Evolutionary conservation across 257 asterid species (phyloP), one percentile per base, ranked within the genome.

Genomic region (Gynochthodes officinalis): DNA sequence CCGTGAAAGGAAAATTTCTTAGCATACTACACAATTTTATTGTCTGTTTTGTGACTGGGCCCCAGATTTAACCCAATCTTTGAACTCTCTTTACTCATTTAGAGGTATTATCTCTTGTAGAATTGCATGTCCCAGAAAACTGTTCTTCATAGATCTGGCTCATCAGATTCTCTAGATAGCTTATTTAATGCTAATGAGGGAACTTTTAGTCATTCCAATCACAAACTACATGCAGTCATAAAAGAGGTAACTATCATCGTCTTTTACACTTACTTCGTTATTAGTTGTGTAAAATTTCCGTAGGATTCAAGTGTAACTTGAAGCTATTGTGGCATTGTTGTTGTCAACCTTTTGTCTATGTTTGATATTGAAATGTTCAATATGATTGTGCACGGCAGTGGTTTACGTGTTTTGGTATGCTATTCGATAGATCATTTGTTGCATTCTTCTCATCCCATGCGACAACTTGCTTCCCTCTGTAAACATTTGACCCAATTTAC

Each of bases 111-210:
- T 25, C 23, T 43, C 39, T 19, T 49, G 11, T 15, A 66, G 28
- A 43, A 7, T 37, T 27, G 46, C 18, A 21, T n/a, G 18, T 2
- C 58, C 58, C 28, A 52, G 23, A 52, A n/a, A n/a, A n/a, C n/a
- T n/a, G 86, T 81, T 72, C 78, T 78, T 73, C 80, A 70, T 42
- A 83, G 73, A 61, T 69, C 88, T 53, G 79, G 78, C 37, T 82
- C 95, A 54, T 81, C 83, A n/a, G 92, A 83, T 76, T 78, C 90
- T 71, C 72, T 86, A 52, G 84, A 75, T 77, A 72, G 80, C 77
- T 75, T 89, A 82, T 80, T 82, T 67, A 80, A 67, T 59, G 80
- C 70, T 46, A 76, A 71, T 18, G 83, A 73, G 70, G 84, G 77
- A 75, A 71, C 75, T 50, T 73, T 48, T 73, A 63, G 76, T 55